phyloP scores from a whole-genome alignment of 2,329 filamentous ascomycete genomes.

The Pseudogymnoascus sp. region DNA sequence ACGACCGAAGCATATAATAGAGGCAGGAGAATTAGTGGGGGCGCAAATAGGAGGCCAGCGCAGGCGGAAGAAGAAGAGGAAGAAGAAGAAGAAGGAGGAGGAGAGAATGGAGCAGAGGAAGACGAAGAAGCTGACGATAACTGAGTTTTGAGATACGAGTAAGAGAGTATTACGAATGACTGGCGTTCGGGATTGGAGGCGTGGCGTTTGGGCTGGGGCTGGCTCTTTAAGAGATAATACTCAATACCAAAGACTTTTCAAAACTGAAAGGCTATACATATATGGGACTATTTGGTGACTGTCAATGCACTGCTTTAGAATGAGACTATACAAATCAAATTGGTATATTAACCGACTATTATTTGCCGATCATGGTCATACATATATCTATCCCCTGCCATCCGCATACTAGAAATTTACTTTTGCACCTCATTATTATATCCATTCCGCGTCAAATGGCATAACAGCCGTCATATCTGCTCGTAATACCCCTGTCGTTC shows the following conservation, averaged over 20 bases:
- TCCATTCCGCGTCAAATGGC: neutral
- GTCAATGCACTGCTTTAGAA: neutral
- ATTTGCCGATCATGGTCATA: conserved; percentile 1
- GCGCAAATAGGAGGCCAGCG: conserved; percentile 12
- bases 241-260: neutral
- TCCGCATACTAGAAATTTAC: neutral
- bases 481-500: neutral
- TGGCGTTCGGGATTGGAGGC: neutral
- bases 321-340: neutral
- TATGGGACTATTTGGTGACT: neutral
- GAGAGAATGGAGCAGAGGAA: conserved; percentile 10
- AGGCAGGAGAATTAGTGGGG: conserved; percentile 11
- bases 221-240: neutral
- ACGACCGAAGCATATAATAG: conserved; percentile 15
- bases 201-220: neutral
- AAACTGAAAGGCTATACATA: neutral
- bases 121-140: neutral
- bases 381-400: neutral
- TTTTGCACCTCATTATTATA: neutral
- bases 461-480: neutral
- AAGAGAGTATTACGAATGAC: neutral
- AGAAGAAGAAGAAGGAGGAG: conserved; percentile 13
- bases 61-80: conserved; percentile 16
- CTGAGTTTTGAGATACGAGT: neutral
- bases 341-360: conserved; percentile 2